Percentiles rank a stretch among this genome's conserved stretches.
phyloP scores from a whole-genome alignment of 2,329 filamentous ascomycete species.

The Alternaria gaisen region DNA sequence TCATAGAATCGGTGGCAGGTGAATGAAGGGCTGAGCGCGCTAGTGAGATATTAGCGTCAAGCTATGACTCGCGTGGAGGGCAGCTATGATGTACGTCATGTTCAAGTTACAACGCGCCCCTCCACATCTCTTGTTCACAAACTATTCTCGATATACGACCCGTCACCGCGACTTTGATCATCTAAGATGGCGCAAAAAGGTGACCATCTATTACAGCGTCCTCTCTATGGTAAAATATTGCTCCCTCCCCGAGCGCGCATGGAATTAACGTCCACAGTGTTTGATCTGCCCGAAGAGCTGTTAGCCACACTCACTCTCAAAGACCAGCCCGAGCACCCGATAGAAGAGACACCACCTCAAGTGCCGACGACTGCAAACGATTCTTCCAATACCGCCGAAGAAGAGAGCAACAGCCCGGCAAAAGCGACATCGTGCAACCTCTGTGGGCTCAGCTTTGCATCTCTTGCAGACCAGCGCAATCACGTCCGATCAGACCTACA shows the following conservation, averaged over 20 bases:
- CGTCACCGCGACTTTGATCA: not conserved
- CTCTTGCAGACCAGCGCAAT: slow-evolving; percentile 79
- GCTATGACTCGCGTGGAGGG: slow-evolving; percentile 9
- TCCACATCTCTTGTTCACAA: slow-evolving; percentile 6
- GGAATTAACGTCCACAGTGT: slow-evolving; percentile 64
- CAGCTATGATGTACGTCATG: slow-evolving; percentile 14
- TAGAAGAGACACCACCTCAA: slow-evolving; percentile 25
- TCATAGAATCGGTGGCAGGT: not conserved
- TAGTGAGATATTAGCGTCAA: not conserved
- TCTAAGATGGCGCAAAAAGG: slow-evolving; percentile 42
- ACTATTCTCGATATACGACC: not conserved
- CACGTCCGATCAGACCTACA: slow-evolving; percentile 93
- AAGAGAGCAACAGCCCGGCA: slow-evolving; percentile 52
- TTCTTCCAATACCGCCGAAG: slow-evolving; percentile 50
- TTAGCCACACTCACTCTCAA: slow-evolving; percentile 72
- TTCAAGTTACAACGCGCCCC: slow-evolving; percentile 14
- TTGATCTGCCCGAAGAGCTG: slow-evolving; percentile 80
- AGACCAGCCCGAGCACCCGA: slow-evolving; percentile 37
- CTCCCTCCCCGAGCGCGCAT: not conserved
- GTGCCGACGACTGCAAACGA: slow-evolving; percentile 24
- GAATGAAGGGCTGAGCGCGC: not conserved
- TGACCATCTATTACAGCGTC: slow-evolving; percentile 47
- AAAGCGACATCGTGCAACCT: slow-evolving; percentile 80
- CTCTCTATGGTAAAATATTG: slow-evolving; percentile 49
- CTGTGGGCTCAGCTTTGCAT: slow-evolving; percentile 76